phyloP scores from a whole-genome alignment of 768 basidiomycete species.

The Plicaturopsis crispa region DNA sequence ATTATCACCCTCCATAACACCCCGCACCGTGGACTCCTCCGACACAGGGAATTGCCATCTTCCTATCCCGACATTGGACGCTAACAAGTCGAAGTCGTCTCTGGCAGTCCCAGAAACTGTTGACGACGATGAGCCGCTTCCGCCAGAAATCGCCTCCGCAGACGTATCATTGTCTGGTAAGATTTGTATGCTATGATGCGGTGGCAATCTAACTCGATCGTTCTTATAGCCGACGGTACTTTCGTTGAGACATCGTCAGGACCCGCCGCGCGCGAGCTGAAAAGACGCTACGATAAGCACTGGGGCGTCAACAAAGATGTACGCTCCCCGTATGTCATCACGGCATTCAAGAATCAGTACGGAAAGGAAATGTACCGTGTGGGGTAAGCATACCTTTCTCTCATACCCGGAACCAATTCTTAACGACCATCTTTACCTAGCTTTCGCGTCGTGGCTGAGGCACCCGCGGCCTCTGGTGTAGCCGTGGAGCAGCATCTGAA shows the following conservation, averaged over 20 bases:
- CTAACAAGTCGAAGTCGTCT: conserved; percentile 30
- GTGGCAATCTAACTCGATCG: not conserved
- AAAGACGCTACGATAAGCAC: conserved; percentile 64
- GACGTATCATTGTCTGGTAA: conserved; percentile 55
- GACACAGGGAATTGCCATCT: no score
- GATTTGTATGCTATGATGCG: conserved; percentile 17
- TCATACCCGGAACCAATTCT: conserved; percentile 2
- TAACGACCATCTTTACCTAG: not conserved
- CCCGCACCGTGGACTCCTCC: no score
- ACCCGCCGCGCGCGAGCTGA: conserved; percentile 67
- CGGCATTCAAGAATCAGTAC: conserved; percentile 76
- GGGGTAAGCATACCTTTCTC: conserved; percentile 38
- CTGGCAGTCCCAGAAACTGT: conserved; percentile 39
- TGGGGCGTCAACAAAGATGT: conserved; percentile 58
- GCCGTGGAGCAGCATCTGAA: conserved; percentile 33
- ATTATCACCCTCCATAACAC: no score
- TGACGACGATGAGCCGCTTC: conserved; percentile 28
- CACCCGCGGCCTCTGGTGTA: conserved; percentile 48
- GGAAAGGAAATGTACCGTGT: conserved; percentile 74
- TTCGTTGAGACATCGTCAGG: conserved; percentile 80
- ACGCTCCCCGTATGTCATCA: conserved; percentile 76
- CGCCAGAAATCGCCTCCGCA: conserved; percentile 44
- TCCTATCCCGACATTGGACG: conserved; percentile 30
- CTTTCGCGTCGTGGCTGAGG: no score
- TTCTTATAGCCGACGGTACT: conserved; percentile 52